Evolutionary conservation across 2,329 filamentous ascomycete species (phyloP).

Genomic region (Orbilia oligospora): DNA sequence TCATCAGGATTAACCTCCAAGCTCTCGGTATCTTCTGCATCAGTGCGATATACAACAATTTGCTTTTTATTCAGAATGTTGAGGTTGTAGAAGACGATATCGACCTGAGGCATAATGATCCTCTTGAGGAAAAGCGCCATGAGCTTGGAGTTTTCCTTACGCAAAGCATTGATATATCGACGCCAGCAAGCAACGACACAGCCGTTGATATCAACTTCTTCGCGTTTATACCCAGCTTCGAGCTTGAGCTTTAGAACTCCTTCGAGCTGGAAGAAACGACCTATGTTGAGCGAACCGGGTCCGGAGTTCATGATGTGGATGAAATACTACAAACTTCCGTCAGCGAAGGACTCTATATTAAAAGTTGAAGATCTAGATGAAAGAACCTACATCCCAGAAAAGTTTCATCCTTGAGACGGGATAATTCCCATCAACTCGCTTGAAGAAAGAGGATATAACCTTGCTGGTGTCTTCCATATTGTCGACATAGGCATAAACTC

Average conservation of each 20-base stretch:
- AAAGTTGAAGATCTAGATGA: no score
- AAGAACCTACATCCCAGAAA: slow-evolving; percentile 25
- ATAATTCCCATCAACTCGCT: not conserved
- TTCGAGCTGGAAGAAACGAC: slow-evolving; percentile 20
- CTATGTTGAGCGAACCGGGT: slow-evolving; percentile 8
- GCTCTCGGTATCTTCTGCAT: not conserved
- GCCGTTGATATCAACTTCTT: not conserved
- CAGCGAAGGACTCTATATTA: not conserved
- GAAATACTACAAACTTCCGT: slow-evolving; percentile 1
- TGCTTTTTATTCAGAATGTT: slow-evolving; percentile 21
- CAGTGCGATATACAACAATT: not conserved
- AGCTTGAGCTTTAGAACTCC: not conserved
- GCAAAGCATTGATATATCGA: slow-evolving; percentile 31
- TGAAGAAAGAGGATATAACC: not conserved
- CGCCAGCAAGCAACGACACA: slow-evolving; percentile 31
- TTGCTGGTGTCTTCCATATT: slow-evolving; percentile 19
- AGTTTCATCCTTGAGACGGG: not conserved
- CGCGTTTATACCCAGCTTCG: not conserved
- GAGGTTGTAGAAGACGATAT: slow-evolving; percentile 19
- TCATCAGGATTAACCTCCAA: slow-evolving; percentile 8
- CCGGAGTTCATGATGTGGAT: slow-evolving; percentile 31
- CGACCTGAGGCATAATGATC: slow-evolving; percentile 44
- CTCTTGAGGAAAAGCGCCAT: slow-evolving; percentile 10
- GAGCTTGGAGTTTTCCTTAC: slow-evolving; percentile 2
- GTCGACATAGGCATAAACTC: not conserved